Evolutionary conservation across 1,284 basidiomycete genomes (phyloP).

Genomic region (Sphaerobolus stellatus): DNA sequence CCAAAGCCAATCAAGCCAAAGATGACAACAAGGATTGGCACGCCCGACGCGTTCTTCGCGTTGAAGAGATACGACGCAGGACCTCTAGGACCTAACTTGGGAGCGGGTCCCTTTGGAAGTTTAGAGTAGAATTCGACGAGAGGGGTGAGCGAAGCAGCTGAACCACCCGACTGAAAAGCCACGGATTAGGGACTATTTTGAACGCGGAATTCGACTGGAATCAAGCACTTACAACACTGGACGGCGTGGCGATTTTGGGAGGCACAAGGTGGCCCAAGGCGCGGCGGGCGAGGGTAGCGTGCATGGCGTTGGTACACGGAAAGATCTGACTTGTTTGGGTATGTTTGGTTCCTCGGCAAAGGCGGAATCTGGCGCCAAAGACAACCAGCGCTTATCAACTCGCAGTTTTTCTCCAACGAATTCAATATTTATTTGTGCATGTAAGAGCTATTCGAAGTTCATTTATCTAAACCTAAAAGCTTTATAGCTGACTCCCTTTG

Average conservation of each 20-base stretch:
- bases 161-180: constrained; percentile 63
- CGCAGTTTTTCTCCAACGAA: too few species aligned
- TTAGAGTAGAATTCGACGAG: constrained; percentile 95
- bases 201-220: constrained; percentile 1
- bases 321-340: too few species aligned
- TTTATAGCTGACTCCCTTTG: constrained; percentile 9
- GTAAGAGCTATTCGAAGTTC: too few species aligned
- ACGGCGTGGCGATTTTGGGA: constrained; percentile 92
- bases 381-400: too few species aligned
- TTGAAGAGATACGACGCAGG: constrained; percentile 77
- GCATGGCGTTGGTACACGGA: too few species aligned
- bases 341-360: too few species aligned
- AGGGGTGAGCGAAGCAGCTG: constrained; percentile 74
- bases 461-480: constrained; percentile 8
- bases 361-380: too few species aligned
- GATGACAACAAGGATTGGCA: constrained; percentile 72
- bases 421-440: too few species aligned
- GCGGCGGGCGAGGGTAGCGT: constrained; percentile 79
- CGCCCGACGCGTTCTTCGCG: constrained; percentile 81
- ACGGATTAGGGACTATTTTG: neutral
- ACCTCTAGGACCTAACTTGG: constrained; percentile 60
- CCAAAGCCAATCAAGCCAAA: constrained; percentile 78
- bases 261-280: constrained; percentile 83
- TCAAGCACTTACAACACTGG: constrained; percentile 68
- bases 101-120: constrained; percentile 77